phyloP scores from a whole-genome alignment of 2,329 filamentous ascomycete species.

The Xylaria sp. region DNA sequence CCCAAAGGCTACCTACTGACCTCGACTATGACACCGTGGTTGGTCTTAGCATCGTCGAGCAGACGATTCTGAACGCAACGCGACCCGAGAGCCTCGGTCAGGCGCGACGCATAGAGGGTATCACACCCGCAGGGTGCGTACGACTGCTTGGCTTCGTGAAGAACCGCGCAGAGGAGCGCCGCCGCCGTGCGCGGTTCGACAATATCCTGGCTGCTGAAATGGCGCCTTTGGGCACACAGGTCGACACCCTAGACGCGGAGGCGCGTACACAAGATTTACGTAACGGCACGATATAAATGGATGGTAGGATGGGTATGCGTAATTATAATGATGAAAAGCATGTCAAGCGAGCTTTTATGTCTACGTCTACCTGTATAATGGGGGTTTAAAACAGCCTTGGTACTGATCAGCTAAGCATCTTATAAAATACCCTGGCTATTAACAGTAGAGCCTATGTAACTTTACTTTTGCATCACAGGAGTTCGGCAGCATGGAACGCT shows the following conservation, averaged over 20 bases:
- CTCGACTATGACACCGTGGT: conserved; percentile 79
- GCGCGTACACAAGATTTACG: conserved; percentile 52
- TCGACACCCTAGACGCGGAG: conserved; percentile 54
- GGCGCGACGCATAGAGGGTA: conserved; percentile 85
- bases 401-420: not conserved
- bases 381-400: not conserved
- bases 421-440: not conserved
- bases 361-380: conserved; percentile 16
- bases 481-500: not conserved
- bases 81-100: conserved; percentile 88
- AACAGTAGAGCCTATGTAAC: not conserved
- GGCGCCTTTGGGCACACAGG: conserved; percentile 49
- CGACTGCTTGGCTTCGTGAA: conserved; percentile 72
- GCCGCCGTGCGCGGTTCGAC: conserved; percentile 28
- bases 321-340: not conserved
- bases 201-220: conserved; percentile 37
- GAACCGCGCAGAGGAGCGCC: conserved; percentile 44
- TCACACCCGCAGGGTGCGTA: conserved; percentile 70
- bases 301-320: not conserved
- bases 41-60: conserved; percentile 84
- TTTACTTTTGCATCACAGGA: conserved; percentile 16
- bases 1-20: conserved; percentile 74
- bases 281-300: not conserved
- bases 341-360: conserved; percentile 7
- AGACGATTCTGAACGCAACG: conserved; percentile 73